Percentiles rank a stretch among this genome's conserved stretches.
Conservation (phyloP, 225 moss, liverwort and hornwort species). For the Takakia lepidozioides region DNA sequence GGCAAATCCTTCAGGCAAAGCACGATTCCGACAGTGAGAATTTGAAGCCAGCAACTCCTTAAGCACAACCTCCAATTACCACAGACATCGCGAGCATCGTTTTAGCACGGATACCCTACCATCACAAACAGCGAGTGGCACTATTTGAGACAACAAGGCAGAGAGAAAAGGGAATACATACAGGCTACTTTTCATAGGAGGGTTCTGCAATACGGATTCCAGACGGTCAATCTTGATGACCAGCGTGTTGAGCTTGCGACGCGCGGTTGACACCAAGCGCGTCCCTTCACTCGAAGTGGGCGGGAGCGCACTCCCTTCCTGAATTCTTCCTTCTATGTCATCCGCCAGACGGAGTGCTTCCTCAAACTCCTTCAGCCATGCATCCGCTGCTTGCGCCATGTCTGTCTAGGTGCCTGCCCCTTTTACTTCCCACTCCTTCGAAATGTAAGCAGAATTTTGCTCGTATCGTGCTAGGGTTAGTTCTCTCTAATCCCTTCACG, state of each 20-base stretch:
- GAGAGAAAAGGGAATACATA: constrained; percentile 4
- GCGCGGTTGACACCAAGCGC: constrained; percentile 58
- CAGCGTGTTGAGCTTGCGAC: constrained; percentile 80
- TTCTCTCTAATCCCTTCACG: too few species aligned
- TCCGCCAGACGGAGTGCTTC: constrained; percentile 72
- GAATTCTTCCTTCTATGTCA: constrained; percentile 62
- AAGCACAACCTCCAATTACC: too few species aligned
- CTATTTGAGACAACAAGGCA: too few species aligned
- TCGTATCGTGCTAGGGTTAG: too few species aligned
- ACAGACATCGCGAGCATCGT: too few species aligned
- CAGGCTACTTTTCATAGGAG: constrained; percentile 29
- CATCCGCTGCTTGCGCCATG: constrained; percentile 62
- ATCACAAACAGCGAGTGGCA: too few species aligned
- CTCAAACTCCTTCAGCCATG: constrained; percentile 90
- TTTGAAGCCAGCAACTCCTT: too few species aligned
- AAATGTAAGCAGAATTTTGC: too few species aligned
- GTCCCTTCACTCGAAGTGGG: constrained; percentile 58
- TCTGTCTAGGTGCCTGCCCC: constrained; percentile 16
- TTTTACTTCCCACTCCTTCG: neutral
- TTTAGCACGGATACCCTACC: too few species aligned
- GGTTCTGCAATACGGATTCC: constrained; percentile 58
- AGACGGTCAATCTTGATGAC: constrained; percentile 84
- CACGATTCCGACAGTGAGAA: too few species aligned
- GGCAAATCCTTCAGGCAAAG: too few species aligned
- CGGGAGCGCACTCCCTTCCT: constrained; percentile 62